Conservation (phyloP, 208 protist genomes). For the Porcisia hertigi region DNA sequence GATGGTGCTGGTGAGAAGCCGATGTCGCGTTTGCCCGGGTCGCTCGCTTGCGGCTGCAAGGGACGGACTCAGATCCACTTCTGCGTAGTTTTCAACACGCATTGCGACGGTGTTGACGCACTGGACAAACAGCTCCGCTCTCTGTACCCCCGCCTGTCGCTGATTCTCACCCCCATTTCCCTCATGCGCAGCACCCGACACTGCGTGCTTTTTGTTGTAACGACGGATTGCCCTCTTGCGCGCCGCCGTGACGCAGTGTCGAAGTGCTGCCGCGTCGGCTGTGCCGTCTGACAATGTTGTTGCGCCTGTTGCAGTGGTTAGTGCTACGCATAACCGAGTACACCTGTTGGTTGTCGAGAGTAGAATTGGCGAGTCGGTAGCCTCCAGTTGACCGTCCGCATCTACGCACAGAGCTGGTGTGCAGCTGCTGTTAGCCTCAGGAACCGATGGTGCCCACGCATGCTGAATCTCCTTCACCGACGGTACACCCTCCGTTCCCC, state of each 20-base stretch:
- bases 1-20: conserved; percentile 44
- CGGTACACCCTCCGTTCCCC: conserved; percentile 8
- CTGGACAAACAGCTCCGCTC: conserved; percentile 17
- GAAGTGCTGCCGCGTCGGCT: conserved; percentile 7
- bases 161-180: neutral
- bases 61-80: conserved; percentile 65
- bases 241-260: conserved; percentile 18
- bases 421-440: conserved; percentile 6
- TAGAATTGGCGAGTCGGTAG: conserved; percentile 19
- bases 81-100: conserved; percentile 62
- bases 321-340: conserved; percentile 37
- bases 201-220: conserved; percentile 13
- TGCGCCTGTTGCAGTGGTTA: neutral
- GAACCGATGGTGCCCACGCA: conserved; percentile 13
- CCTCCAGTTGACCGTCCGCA: conserved; percentile 14
- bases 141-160: neutral
- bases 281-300: neutral
- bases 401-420: conserved; percentile 17
- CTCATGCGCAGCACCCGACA: neutral
- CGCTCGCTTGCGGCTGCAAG: conserved; percentile 37
- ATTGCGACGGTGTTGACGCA: conserved; percentile 44
- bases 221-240: conserved; percentile 30
- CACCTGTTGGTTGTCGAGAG: conserved; percentile 30
- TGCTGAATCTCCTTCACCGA: conserved; percentile 21
- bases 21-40: conserved; percentile 30